Conservation (phyloP, 192 early-diverging fungal genomes). For the Globomyces pollinis-pini region DNA sequence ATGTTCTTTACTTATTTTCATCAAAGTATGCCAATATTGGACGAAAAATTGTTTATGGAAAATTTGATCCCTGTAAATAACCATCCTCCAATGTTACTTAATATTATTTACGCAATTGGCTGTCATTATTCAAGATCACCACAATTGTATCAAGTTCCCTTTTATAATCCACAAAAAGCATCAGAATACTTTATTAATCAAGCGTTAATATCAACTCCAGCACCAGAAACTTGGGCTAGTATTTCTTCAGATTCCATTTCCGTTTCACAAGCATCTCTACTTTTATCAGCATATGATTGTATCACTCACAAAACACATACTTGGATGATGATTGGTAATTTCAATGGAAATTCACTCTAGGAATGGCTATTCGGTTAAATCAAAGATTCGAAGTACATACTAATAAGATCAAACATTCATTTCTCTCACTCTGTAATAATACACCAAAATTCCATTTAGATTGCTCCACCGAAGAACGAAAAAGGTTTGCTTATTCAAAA, state of each 20-base stretch:
- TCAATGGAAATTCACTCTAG: too few relatives aligned
- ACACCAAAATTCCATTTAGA: slow-evolving; percentile 1
- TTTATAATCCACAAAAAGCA: slow-evolving; percentile 24
- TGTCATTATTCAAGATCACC: slow-evolving; percentile 25
- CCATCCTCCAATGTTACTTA: slow-evolving; percentile 33
- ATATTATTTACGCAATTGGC: slow-evolving; percentile 33
- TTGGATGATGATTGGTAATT: slow-evolving; percentile 12
- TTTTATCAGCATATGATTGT: slow-evolving; percentile 10
- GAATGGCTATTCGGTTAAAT: slow-evolving; percentile 1
- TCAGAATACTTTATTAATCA: slow-evolving; percentile 14
- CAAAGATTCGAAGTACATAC: slow-evolving; percentile 1
- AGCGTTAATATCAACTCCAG: slow-evolving; percentile 5
- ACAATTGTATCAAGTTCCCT: slow-evolving; percentile 22
- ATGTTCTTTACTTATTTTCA: slow-evolving; percentile 26
- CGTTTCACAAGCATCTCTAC: slow-evolving; percentile 4
- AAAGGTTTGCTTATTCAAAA: slow-evolving; percentile 11
- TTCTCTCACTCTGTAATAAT: slow-evolving; percentile 21
- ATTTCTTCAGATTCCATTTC: background rate
- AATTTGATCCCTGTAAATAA: slow-evolving; percentile 34
- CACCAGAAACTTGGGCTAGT: slow-evolving; percentile 4
- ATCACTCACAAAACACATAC: background rate
- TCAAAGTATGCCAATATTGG: slow-evolving; percentile 21
- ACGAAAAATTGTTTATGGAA: slow-evolving; percentile 22
- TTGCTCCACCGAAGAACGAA: slow-evolving; percentile 13
- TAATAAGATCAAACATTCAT: background rate